These are phyloP conservation scores for Mycocentrospora acerina DNA, from an alignment of 2,329 filamentous ascomycete species.

Conservation along the genomic window DNA sequence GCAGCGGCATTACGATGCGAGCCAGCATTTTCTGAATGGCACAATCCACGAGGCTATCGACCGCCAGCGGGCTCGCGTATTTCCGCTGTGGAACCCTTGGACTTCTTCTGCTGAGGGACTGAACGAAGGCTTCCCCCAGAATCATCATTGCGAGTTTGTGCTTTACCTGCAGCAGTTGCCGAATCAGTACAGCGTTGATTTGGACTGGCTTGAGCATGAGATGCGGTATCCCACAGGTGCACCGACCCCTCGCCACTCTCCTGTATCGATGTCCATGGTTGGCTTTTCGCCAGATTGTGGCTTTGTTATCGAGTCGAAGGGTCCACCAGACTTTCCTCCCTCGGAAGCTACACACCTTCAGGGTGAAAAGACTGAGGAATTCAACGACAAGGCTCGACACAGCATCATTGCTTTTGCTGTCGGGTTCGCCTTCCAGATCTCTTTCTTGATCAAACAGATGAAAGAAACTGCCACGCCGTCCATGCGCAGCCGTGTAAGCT, in stretches of 20 bases:
- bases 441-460: constrained; percentile 62
- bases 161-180: constrained; percentile 73
- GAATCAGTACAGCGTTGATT: constrained; percentile 29
- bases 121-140: constrained; percentile 59
- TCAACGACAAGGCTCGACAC: constrained; percentile 53
- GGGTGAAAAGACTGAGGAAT: constrained; percentile 61
- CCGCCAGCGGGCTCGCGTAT: constrained; percentile 63
- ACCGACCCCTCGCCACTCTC: constrained; percentile 53
- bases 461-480: constrained; percentile 66
- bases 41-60: constrained; percentile 69
- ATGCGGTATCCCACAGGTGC: constrained; percentile 61
- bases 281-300: constrained; percentile 68
- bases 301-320: constrained; percentile 64
- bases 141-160: constrained; percentile 86
- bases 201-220: constrained; percentile 60
- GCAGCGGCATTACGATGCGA: constrained; percentile 50
- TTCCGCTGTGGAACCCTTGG: constrained; percentile 67
- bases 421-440: constrained; percentile 55
- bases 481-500: constrained; percentile 64
- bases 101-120: constrained; percentile 64
- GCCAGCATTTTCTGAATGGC: constrained; percentile 65
- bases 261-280: constrained; percentile 60
- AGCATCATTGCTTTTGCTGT: constrained; percentile 56
- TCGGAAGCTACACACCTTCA: constrained; percentile 55
- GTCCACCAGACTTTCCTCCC: constrained; percentile 56